phyloP scores from a whole-genome alignment of 1,284 basidiomycete genomes.

The Moesziomyces aphidis region DNA sequence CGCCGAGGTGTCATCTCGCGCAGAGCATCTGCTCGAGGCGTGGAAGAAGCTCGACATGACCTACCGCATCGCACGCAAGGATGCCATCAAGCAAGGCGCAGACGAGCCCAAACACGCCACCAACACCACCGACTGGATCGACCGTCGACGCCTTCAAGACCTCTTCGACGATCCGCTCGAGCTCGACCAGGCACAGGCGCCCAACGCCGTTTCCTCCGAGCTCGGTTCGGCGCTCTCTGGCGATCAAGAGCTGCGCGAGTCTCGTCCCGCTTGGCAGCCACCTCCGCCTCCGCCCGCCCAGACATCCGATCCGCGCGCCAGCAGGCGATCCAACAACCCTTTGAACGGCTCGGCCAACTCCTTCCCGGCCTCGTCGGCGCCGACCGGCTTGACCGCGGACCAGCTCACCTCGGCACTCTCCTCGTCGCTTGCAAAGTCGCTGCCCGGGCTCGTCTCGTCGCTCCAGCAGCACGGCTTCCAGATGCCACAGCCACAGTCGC shows the following conservation, averaged over 20 bases:
- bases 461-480: conserved; percentile 33
- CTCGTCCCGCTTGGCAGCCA: conserved; percentile 32
- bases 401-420: conserved; percentile 29
- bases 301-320: neutral
- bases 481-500: conserved; percentile 16
- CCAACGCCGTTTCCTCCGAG: conserved; percentile 52
- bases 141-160: conserved; percentile 40
- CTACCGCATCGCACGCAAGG: conserved; percentile 78
- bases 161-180: conserved; percentile 37
- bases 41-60: conserved; percentile 82
- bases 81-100: conserved; percentile 69
- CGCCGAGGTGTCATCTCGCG: conserved; percentile 37
- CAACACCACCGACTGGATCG: conserved; percentile 25
- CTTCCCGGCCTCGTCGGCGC: conserved; percentile 13
- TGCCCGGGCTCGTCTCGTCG: conserved; percentile 41
- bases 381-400: conserved; percentile 33
- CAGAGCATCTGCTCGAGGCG: conserved; percentile 75
- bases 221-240: conserved; percentile 33
- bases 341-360: conserved; percentile 7
- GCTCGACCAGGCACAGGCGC: conserved; percentile 51
- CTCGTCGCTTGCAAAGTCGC: conserved; percentile 35
- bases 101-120: conserved; percentile 32
- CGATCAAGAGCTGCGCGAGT: conserved; percentile 32
- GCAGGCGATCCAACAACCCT: conserved; percentile 14
- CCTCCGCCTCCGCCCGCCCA: conserved; percentile 24